These are phyloP conservation scores for Betula pendula DNA, from an alignment of 306 rosid genomes.

Conservation along the genomic window DNA sequence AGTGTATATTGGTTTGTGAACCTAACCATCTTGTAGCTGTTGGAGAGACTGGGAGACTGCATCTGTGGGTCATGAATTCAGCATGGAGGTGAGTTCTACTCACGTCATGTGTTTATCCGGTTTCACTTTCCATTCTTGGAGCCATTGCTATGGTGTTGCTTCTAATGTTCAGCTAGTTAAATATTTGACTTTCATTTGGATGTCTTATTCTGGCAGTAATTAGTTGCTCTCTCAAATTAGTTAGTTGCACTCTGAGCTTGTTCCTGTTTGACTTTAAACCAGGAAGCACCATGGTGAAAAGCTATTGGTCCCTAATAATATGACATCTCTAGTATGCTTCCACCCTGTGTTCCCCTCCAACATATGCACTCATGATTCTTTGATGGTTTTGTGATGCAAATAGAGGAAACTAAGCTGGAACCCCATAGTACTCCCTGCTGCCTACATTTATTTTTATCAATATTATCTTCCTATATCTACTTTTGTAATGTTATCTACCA, in stretches of 20 bases:
- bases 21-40: constrained; percentile 73
- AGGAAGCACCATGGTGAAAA: background rate
- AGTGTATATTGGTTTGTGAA: constrained; percentile 66
- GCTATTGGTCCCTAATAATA: background rate
- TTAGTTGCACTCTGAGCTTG: background rate
- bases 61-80: constrained; percentile 86
- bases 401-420: background rate
- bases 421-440: background rate
- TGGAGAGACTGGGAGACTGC: constrained; percentile 83
- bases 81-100: constrained; percentile 69
- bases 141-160: constrained; percentile 17
- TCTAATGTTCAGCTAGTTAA: background rate
- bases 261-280: background rate
- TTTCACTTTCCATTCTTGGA: constrained; percentile 8
- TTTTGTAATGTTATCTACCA: background rate
- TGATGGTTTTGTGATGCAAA: background rate
- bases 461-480: background rate
- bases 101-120: constrained; percentile 13
- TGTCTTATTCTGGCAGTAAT: constrained; percentile 12
- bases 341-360: background rate
- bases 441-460: background rate
- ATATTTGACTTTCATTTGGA: constrained; percentile 9
- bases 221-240: background rate
- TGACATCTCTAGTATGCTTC: background rate
- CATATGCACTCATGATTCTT: background rate